Conservation (phyloP, 306 rosid genomes). For the Leucaena leucocephala region DNA sequence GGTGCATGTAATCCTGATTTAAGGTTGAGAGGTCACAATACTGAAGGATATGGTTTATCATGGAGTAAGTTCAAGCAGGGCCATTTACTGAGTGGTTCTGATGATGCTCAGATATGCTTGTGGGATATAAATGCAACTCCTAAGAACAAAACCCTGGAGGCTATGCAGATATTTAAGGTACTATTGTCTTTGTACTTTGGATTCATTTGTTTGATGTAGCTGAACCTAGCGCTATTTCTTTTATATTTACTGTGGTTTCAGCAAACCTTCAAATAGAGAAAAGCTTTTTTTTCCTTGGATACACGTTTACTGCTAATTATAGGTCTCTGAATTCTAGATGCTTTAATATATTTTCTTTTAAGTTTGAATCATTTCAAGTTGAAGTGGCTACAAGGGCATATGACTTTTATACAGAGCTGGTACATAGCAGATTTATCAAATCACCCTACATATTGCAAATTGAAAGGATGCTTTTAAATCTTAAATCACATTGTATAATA, state of each 20-base stretch:
- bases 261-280: background rate
- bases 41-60: conserved; percentile 95
- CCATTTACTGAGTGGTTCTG: conserved; percentile 94
- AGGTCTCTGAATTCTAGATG: background rate
- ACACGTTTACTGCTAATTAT: background rate
- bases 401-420: background rate
- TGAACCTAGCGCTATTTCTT: background rate
- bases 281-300: background rate
- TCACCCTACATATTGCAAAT: background rate
- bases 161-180: conserved; percentile 89
- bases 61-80: conserved; percentile 97
- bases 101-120: conserved; percentile 97
- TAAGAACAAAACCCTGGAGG: conserved; percentile 78
- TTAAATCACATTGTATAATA: background rate
- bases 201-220: conserved; percentile 6
- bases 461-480: background rate
- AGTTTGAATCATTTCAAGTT: conserved; percentile 1
- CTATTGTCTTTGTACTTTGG: background rate
- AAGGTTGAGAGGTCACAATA: conserved; percentile 86
- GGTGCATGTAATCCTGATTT: conserved; percentile 95
- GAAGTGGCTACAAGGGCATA: background rate
- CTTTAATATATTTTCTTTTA: background rate
- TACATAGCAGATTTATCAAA: background rate
- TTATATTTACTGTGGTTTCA: conserved; percentile 1
- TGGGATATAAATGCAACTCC: conserved; percentile 92